Base-by-base conservation (phyloP, 75 land plant genomes). In the Picea sitchensis region DNA sequence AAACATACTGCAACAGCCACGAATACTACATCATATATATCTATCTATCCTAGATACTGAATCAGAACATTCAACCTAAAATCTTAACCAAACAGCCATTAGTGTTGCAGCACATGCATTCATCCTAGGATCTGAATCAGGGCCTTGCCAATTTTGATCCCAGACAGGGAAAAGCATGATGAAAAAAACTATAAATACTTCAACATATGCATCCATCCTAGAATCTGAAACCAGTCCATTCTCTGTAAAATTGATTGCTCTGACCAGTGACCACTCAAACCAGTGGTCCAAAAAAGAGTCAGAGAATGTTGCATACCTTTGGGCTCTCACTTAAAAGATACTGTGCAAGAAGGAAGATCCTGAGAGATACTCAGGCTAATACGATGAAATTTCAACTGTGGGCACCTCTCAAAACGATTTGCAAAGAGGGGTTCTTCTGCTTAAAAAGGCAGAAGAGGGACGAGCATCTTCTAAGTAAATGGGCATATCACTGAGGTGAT, bases 341-440 rank as follows among this genome's bases (percentile, higher is more conserved):
- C 20, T 34, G 6, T 7, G 73, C 15, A 20, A 6, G 47, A 17
- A 69, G 41, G 3, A 36, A 69, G 73, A 69, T 41, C 73, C 20
- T 38, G 47, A 18, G 21, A 71, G 47, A n/a, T n/a, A n/a, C 54
- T 23, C 20, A 2, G 38, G 73, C 1, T n/a, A 2, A 20, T 64
- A 13, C 26, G 17, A 9, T 17, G n/a, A 71, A 44, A 71, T 18
- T 17, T 69, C 73, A 41, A 69, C 51, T 69, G 73, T 14, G 0
- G 4, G 41, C 73, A 41, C 23, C 51, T 41, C 51, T 71, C 74
- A 41, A 71, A 71, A 71, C 74, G 74, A 71, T 71, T 71, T 71
- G 54, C 26, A 21, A 71, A n/a, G 74, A 20, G 11, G 74, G 51
- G 26, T 21, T 71, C 74, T 20, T 41, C 74, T 71, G 51, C 74